Conservation (phyloP, 139 green algal genomes). For the Coelastrella sp. region DNA sequence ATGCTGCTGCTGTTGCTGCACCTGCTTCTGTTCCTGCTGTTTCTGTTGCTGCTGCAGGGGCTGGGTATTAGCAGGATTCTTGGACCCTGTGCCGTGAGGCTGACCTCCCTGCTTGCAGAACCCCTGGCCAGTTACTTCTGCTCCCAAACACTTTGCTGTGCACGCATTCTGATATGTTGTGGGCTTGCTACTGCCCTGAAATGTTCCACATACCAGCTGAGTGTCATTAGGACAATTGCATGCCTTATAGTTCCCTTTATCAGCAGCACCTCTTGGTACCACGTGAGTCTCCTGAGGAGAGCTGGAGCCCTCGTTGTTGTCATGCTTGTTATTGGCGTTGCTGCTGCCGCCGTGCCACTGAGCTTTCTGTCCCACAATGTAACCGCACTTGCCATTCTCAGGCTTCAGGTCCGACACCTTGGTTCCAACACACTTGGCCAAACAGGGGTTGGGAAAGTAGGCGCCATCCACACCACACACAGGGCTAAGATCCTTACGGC, state of each 20-base stretch:
- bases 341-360: not conserved
- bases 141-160: not conserved
- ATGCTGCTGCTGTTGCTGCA: conserved; percentile 18
- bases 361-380: not conserved
- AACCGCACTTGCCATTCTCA: conserved; percentile 16
- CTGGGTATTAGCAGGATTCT: not conserved
- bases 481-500: not conserved
- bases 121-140: not conserved
- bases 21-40: conserved; percentile 3
- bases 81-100: not conserved
- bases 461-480: conserved; percentile 27
- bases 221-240: not conserved
- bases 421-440: conserved; percentile 6
- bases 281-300: no score
- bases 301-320: not conserved
- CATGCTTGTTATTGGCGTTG: not conserved
- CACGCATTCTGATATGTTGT: conserved; percentile 21
- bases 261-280: not conserved
- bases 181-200: not conserved
- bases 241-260: not conserved
- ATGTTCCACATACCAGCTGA: not conserved
- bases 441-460: conserved; percentile 11
- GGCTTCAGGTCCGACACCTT: conserved; percentile 3
- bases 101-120: not conserved
- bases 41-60: conserved; percentile 18